Percentiles rank a stretch among this genome's conserved stretches.
Evolutionary conservation across 495 filamentous ascomycete species (phyloP).

Genomic region (Margaritispora aquatica): DNA sequence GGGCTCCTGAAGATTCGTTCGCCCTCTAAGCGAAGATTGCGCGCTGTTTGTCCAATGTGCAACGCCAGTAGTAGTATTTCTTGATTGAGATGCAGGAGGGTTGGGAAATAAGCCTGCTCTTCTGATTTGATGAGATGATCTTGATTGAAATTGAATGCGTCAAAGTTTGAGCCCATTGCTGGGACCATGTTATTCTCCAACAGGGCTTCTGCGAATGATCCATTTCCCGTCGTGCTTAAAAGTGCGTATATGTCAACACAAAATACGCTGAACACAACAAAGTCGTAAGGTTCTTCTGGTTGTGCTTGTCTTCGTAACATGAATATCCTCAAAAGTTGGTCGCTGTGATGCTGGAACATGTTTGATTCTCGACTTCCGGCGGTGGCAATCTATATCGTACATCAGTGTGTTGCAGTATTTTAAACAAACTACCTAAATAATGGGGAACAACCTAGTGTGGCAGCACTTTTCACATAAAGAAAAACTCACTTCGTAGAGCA

Average conservation of each 20-base stretch:
- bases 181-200: conserved; percentile 45
- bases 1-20: background rate
- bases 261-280: conserved; percentile 50
- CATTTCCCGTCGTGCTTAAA: conserved; percentile 45
- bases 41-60: conserved; percentile 6
- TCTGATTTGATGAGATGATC: background rate
- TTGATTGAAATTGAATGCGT: conserved; percentile 8
- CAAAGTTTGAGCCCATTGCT: conserved; percentile 20
- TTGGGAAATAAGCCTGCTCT: conserved; percentile 12
- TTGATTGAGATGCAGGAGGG: conserved; percentile 6
- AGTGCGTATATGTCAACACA: conserved; percentile 51
- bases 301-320: conserved; percentile 38
- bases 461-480: too few relatives aligned
- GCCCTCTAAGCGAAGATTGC: conserved; percentile 6
- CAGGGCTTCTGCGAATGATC: conserved; percentile 43
- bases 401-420: too few relatives aligned
- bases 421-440: too few relatives aligned
- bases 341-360: conserved; percentile 50
- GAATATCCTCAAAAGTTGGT: conserved; percentile 46
- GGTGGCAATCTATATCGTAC: conserved; percentile 41
- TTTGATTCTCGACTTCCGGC: conserved; percentile 39
- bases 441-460: too few relatives aligned
- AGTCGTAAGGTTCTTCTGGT: conserved; percentile 42
- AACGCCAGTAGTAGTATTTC: conserved; percentile 7
- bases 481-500: conserved; percentile 51